A percentile compares a stretch with the other conserved stretches of the same genome.
These are phyloP conservation scores for Pleodorina starrii DNA, from an alignment of 139 green algal species.

Conservation along the genomic window DNA sequence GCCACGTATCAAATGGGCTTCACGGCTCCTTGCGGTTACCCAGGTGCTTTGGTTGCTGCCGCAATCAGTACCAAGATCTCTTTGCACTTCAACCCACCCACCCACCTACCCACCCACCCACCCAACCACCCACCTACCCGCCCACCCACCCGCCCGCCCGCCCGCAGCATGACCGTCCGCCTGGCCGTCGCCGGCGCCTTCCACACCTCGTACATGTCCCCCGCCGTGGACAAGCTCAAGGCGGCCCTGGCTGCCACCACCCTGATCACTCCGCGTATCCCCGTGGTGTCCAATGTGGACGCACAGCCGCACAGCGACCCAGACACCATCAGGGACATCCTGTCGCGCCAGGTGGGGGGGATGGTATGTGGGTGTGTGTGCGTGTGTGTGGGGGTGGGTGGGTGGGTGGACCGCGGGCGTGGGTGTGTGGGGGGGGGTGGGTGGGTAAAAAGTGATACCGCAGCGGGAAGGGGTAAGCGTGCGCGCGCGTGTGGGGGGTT, in stretches of 20 bases:
- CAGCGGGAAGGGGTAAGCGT: no score
- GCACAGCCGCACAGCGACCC: slow-evolving; percentile 95
- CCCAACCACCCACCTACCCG: no score
- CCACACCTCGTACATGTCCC: slow-evolving; percentile 97
- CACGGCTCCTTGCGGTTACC: no score
- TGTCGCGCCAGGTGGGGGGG: slow-evolving; percentile 86
- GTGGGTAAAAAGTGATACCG: no score
- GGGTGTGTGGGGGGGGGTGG: background rate
- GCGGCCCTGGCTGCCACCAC: slow-evolving; percentile 84
- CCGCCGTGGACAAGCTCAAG: slow-evolving; percentile 88
- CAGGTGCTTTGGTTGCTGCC: no score
- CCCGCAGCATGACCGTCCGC: slow-evolving; percentile 85
- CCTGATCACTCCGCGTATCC: slow-evolving; percentile 90
- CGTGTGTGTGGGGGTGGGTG: background rate
- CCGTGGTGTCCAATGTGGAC: slow-evolving; percentile 99
- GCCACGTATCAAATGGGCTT: no score
- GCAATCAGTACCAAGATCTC: no score
- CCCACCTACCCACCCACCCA: no score
- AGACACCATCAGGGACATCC: slow-evolving; percentile 91
- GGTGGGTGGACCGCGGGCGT: background rate
- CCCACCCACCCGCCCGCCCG: no score
- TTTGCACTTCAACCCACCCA: no score
- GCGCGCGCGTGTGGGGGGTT: no score
- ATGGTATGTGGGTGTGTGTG: background rate
- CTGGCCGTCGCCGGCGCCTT: slow-evolving; percentile 98